Evolutionary conservation across 768 basidiomycete species (phyloP).

Genomic region (Coprinellus micaceus): DNA sequence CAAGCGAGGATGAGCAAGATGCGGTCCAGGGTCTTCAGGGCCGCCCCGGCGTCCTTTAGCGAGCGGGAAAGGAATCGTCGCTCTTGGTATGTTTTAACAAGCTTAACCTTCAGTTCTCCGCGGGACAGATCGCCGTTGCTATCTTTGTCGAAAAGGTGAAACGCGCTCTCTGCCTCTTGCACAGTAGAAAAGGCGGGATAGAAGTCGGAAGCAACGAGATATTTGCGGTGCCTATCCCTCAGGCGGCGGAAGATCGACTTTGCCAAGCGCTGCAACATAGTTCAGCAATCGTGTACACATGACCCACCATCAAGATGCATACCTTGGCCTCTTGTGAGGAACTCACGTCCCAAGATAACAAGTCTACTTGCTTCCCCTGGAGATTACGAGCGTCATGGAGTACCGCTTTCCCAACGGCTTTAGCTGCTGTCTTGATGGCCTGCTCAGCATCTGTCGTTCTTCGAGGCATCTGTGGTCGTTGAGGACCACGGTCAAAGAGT

Average conservation of each 20-base stretch:
- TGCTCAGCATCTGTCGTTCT: slow-evolving; percentile 9
- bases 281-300: neutral
- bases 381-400: slow-evolving; percentile 76
- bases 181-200: slow-evolving; percentile 60
- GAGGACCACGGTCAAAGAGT: neutral
- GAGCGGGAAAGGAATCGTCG: slow-evolving; percentile 71
- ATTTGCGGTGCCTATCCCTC: slow-evolving; percentile 50
- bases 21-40: slow-evolving; percentile 59
- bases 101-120: slow-evolving; percentile 66
- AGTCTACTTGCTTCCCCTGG: slow-evolving; percentile 42
- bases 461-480: slow-evolving; percentile 2
- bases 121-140: slow-evolving; percentile 74
- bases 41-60: slow-evolving; percentile 71
- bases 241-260: slow-evolving; percentile 62
- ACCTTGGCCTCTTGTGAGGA: slow-evolving; percentile 69
- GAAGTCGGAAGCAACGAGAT: slow-evolving; percentile 68
- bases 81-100: slow-evolving; percentile 75
- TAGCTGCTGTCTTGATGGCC: slow-evolving; percentile 51
- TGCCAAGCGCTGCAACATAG: slow-evolving; percentile 53
- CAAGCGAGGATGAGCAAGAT: slow-evolving; percentile 62
- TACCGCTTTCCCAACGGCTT: slow-evolving; percentile 62
- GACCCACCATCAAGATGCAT: neutral
- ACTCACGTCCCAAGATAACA: slow-evolving; percentile 50
- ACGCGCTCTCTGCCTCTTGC: slow-evolving; percentile 59
- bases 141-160: slow-evolving; percentile 74